Percentiles rank a stretch among this genome's conserved stretches.
Conservation (phyloP, 352 stramenopile genomes). For the Pythium apleroticum region DNA sequence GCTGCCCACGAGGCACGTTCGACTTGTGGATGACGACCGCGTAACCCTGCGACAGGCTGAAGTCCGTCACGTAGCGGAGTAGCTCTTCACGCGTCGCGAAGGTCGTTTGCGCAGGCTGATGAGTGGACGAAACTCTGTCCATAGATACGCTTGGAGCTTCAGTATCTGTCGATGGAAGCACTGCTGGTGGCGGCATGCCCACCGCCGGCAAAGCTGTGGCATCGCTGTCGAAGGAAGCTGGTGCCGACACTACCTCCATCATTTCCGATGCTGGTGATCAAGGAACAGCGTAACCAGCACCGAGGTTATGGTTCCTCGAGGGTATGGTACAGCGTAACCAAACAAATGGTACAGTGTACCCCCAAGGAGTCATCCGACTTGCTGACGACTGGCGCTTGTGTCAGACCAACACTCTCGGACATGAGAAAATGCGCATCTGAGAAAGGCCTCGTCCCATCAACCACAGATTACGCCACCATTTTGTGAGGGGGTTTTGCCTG, state of each 20-base stretch:
- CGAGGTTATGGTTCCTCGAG: too few relatives aligned
- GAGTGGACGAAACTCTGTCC: background rate
- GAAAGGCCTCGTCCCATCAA: conserved; percentile 2
- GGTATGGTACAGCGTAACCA: background rate
- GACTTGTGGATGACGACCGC: conserved; percentile 49
- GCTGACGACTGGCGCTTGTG: background rate
- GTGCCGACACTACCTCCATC: background rate
- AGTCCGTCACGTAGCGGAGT: conserved; percentile 37
- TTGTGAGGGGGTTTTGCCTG: background rate
- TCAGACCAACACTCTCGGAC: background rate
- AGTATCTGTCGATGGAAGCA: background rate
- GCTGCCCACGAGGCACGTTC: conserved; percentile 43
- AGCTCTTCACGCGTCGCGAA: conserved; percentile 43
- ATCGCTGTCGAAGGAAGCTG: background rate
- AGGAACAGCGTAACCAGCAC: too few relatives aligned
- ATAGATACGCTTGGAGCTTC: background rate
- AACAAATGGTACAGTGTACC: background rate
- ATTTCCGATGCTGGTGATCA: too few relatives aligned
- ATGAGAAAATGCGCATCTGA: background rate
- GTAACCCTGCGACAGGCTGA: conserved; percentile 40
- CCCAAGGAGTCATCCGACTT: background rate
- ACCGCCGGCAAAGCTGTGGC: background rate
- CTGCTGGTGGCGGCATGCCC: background rate
- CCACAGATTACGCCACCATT: background rate
- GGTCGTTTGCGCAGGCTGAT: conserved; percentile 2